phyloP scores from a whole-genome alignment of 2,329 filamentous ascomycete species.

The Leptodontidium sp. region DNA sequence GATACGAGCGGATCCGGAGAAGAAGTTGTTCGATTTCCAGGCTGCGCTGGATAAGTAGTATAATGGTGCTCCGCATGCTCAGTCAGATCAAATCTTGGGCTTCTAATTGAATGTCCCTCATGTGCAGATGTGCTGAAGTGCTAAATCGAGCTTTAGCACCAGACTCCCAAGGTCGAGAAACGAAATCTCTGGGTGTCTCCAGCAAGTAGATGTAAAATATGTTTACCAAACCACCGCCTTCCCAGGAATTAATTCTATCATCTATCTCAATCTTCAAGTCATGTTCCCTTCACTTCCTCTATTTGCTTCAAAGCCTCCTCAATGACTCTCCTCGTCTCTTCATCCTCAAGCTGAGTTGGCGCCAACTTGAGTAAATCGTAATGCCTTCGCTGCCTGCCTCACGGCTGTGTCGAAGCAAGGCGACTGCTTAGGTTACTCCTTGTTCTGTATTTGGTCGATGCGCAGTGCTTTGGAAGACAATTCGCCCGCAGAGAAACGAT shows the following conservation, averaged over 20 bases:
- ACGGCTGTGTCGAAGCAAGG: too few relatives aligned
- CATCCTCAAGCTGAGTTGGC: neutral
- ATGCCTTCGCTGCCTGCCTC: too few relatives aligned
- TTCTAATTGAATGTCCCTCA: neutral
- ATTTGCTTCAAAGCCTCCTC: neutral
- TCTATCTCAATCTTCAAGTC: neutral
- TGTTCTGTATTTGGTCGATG: too few relatives aligned
- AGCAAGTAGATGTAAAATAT: neutral
- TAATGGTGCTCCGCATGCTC: neutral
- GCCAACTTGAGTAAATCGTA: too few relatives aligned
- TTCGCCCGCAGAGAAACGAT: too few relatives aligned
- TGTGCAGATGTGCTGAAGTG: neutral
- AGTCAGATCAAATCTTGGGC: neutral
- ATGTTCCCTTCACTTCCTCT: neutral
- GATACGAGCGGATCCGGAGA: slow-evolving; percentile 9
- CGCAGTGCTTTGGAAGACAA: too few relatives aligned
- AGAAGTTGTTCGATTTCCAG: slow-evolving; percentile 13
- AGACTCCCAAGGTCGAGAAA: too few relatives aligned
- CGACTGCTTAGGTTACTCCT: too few relatives aligned
- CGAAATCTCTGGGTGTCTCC: neutral
- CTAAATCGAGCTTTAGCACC: too few relatives aligned
- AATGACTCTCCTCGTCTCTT: neutral
- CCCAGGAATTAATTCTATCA: neutral
- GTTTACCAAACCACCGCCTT: neutral
- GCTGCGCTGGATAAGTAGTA: slow-evolving; percentile 17